Evolutionary conservation across 306 rosid genomes (phyloP), one percentile per base, ranked within the genome.

Genomic region (Arachis stenosperma): DNA sequence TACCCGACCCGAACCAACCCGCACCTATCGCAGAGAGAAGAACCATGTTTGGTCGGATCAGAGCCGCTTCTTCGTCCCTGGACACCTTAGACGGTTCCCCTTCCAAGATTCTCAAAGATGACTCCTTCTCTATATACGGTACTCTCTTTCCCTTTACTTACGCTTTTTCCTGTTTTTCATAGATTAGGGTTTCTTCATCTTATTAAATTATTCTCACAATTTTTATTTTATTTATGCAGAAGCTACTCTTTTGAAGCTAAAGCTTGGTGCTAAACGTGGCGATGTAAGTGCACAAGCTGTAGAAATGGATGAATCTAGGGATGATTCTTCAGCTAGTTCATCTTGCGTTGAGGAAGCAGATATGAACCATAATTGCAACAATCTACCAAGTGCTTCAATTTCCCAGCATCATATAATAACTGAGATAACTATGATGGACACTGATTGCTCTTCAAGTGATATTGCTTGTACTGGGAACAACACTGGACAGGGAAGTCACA

Each of bases 51-150:
- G 99, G 99, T 61, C 87, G 81, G 70, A 76, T 91, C 53, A 86
- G 99, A 70, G 79, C 90, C 15, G 83, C 92, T 5, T 53, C 91
- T 57, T 83, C 88, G 22, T 85, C 97, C 15, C 67, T 73, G 9
- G 97, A 91, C n/a, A 79, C 63, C 78, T 84, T 89, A 70, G 94
- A 91, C 75, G 83, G 87, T 55, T 76, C 84, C 56, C 83, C 93
- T 6, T 89, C 90, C 73, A 88, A 91, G 89, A 70, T 94, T 78
- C 82, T 84, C 69, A 94, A 87, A 64, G 87, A 91, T 22, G 96
- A 89, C 14, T 71, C 89, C 54, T 81, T 89, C 84, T 94, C 99
- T 69, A 81, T 91, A 67, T 94, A 89, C 61, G 99, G 98, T 94
- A 79, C 56, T 39, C 13, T n/a, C 40, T 36, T 11, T 65, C 61